A percentile compares a stretch with the other conserved stretches of the same genome.
phyloP scores from a whole-genome alignment of 169 alveolate species.

The Cyclospora cayetanensis region DNA sequence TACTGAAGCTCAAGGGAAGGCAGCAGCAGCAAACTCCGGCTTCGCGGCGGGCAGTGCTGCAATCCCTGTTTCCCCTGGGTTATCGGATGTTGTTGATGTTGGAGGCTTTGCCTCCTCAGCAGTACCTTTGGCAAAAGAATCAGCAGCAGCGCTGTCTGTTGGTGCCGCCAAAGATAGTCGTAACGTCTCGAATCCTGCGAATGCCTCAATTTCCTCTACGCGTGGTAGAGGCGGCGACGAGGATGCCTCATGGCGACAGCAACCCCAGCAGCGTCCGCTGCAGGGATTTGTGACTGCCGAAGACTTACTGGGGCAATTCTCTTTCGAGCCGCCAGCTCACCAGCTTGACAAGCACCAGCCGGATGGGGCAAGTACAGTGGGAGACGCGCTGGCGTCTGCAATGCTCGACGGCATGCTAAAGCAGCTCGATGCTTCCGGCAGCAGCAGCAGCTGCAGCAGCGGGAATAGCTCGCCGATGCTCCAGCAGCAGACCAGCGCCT shows the following conservation, averaged over 20 bases:
- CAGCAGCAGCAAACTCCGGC: no score
- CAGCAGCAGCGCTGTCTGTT: not conserved
- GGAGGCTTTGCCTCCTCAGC: not conserved
- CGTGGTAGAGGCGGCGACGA: no score
- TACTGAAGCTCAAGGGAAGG: no score
- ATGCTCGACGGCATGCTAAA: conserved; percentile 35
- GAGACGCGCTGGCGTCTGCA: not conserved
- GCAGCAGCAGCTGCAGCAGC: conserved; percentile 30
- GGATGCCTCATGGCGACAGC: no score
- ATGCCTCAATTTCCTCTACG: not conserved
- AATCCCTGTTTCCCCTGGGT: no score
- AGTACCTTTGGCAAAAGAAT: not conserved
- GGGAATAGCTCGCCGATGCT: not conserved
- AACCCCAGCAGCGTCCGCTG: not conserved
- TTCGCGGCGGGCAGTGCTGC: no score
- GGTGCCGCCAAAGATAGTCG: not conserved
- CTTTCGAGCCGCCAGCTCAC: not conserved
- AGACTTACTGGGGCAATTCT: no score
- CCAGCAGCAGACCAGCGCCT: conserved; percentile 21
- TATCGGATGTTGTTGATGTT: no score
- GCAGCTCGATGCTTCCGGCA: not conserved
- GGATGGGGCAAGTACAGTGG: not conserved
- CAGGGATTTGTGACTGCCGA: no score
- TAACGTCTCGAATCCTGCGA: not conserved
- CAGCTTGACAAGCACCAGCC: not conserved